Base-by-base conservation (phyloP, 2,329 filamentous ascomycete species). In the Sclerotinia sclerotiorum region DNA sequence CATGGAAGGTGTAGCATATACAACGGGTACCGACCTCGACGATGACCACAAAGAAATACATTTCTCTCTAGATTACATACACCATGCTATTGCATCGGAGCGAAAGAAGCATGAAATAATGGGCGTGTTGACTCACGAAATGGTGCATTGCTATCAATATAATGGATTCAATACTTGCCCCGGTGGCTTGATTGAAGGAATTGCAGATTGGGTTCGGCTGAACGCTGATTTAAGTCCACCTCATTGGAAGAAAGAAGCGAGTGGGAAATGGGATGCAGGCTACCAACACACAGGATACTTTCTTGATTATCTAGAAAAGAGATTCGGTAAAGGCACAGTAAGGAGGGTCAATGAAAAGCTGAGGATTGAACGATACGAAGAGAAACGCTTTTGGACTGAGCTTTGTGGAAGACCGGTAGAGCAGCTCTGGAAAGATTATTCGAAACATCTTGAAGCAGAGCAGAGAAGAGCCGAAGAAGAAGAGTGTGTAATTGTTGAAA, bases 201-300 rank as follows among this genome's bases (percentile, higher is more conserved):
- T 98, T 65, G 94, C 94, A 27, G 95, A 98, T 80, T 98, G 92
- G 87, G 94, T 98, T 32, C 86, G 94, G 2, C 81, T 98, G 70
- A 88, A 87, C 72, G 89, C 89, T 62, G 85, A 85, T 0, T 84
- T 96, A 39, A 86, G 83, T 11, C 92, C 94, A 52, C 91, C 92
- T 62, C 94, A 97, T 80, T 98, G 94, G 94, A 89, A 87, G 77
- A 82, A 81, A 61, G 74, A 76, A 63, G 75, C 79, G 0, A 76
- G 73, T 10, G 85, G 85, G 24, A 83, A 85, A n/a, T 97, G 94
- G 94, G 93, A 97, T 78, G 86, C 84, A 51, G 94, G 94, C 0
- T 98, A 98, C 79, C 90, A 97, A 81, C 87, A 90, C 73, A 98
- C 94, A 8, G 95, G 89, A 0, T 98, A 92, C 78, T 98, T 98